These are phyloP conservation scores for Trichoderma afroharzianum DNA, from an alignment of 2,329 filamentous ascomycete genomes.

Conservation along the genomic window DNA sequence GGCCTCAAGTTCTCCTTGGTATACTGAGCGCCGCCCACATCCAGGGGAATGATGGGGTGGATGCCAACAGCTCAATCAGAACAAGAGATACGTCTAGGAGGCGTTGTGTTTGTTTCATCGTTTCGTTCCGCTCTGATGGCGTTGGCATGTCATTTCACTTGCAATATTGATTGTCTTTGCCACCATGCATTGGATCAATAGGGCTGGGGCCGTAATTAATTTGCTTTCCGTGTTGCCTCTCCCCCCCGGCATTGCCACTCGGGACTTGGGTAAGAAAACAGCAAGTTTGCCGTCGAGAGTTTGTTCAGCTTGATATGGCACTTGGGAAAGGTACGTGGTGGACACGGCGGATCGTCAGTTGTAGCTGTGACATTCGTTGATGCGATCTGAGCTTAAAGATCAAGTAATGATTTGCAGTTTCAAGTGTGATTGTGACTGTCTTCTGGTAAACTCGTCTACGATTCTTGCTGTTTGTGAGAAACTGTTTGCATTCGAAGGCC, in stretches of 20 bases:
- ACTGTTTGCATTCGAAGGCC: neutral
- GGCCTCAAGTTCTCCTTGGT: neutral
- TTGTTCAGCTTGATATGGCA: neutral
- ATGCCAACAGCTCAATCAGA: neutral
- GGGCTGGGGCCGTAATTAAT: neutral
- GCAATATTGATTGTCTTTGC: neutral
- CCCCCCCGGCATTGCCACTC: neutral
- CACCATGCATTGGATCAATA: neutral
- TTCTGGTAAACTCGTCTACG: neutral
- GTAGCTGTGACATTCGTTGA: neutral
- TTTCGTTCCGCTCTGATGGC: neutral
- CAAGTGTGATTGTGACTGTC: neutral
- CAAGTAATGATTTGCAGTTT: neutral
- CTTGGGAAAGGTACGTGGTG: neutral
- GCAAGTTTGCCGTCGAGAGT: neutral
- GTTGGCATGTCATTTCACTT: neutral
- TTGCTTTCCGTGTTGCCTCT: neutral
- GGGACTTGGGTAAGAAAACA: neutral
- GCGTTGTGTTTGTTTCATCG: neutral
- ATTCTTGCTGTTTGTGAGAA: neutral
- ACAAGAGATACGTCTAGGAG: neutral
- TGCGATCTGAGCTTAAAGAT: neutral
- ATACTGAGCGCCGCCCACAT: neutral
- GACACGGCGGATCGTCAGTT: neutral
- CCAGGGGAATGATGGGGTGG: neutral